Conservation (phyloP, 2,329 filamentous ascomycete genomes). For the Simplicillium sp. region DNA sequence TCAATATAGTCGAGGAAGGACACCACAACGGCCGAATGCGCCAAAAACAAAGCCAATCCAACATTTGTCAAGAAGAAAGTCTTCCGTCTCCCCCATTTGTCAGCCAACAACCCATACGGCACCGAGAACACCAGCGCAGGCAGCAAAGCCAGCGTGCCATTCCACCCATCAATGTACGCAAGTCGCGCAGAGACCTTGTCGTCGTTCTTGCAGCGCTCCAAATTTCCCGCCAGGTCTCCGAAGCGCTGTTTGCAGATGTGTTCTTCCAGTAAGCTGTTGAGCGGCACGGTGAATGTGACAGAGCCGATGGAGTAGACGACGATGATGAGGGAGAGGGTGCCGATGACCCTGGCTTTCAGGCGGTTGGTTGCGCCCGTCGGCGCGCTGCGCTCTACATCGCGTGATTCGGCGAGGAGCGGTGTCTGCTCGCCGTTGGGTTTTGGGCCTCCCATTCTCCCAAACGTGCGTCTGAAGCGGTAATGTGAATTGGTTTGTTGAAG, state of each 20-base stretch:
- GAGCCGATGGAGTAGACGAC: background rate
- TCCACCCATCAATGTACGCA: background rate
- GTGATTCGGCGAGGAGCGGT: background rate
- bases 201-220: background rate
- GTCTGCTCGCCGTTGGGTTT: background rate
- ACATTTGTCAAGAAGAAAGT: background rate
- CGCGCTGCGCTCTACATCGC: background rate
- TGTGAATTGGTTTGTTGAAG: too few species aligned
- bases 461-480: too few species aligned
- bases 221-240: background rate
- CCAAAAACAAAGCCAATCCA: background rate
- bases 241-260: background rate
- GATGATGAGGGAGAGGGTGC: background rate
- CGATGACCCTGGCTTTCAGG: background rate
- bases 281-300: background rate
- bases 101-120: background rate
- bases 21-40: background rate
- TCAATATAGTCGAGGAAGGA: background rate
- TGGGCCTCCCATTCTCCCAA: too few species aligned
- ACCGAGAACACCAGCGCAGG: background rate
- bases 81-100: background rate
- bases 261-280: background rate
- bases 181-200: background rate
- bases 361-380: background rate
- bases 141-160: background rate